Evolutionary conservation across 352 stramenopile genomes (phyloP), one percentile per base, ranked within the genome.

Genomic region (Phytopythium chamaehyphon): DNA sequence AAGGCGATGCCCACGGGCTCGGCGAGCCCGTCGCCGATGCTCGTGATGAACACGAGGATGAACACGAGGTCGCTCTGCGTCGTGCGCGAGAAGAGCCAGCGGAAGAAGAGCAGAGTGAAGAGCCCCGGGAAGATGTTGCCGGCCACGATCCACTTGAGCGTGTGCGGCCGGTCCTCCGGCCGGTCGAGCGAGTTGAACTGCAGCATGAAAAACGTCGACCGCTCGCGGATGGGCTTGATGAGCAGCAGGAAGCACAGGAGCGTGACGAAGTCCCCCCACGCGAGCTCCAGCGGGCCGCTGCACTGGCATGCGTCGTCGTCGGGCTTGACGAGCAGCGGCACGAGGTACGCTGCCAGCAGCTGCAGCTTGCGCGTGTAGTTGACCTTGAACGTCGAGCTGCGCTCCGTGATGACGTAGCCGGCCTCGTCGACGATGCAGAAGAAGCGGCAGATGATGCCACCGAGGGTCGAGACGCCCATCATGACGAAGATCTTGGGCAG

Each of bases 351-450:
- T 1, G 83, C 83, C 21, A 93, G 83, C 44, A 89, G 76, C 69
- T 92, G 81, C 39, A 93, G 59, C 66, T 93, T 93, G 18, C 83
- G 76, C 8, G 83, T 93, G 72, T 93, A 93, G 71, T 93, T 93
- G 51, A 93, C 83, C 62, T 93, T 93, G 71, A 93, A 93, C 31
- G 52, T 68, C 24, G 83, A 93, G 54, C 66, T 84, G 61, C 82
- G 85, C 62, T 90, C 87, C 24, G 83, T 93, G 62, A 93, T 87
- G 46, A 93, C 87, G 67, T 93, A 93, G 10, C 81, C 83, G 47
- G 80, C 78, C 24, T 83, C 73, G 50, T 93, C 81, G 1, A 93
- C 83, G 26, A 79, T 73, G 47, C 83, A 93, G 57, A 84, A 92
- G 51, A 66, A 66, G n/a, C 81, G 78, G 52, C 83, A 93, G 43